Conservation (phyloP, 129 eudicot genomes). For the Flaveria ramosissima region DNA sequence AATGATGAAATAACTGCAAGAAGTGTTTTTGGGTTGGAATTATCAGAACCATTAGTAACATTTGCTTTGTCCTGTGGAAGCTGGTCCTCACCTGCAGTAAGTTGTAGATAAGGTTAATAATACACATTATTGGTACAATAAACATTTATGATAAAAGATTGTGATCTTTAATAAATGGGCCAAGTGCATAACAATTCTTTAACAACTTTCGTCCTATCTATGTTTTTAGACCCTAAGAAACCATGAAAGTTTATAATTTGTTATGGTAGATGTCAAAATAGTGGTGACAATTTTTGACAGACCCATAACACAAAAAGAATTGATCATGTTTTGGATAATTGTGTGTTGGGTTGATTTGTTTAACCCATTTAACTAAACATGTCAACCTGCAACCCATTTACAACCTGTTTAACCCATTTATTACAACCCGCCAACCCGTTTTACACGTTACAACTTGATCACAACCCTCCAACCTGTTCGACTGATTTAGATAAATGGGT, state of each 20-base stretch:
- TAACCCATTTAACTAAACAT: background rate
- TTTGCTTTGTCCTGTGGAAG: constrained; percentile 96
- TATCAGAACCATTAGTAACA: constrained; percentile 88
- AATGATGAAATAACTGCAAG: constrained; percentile 71
- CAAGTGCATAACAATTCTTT: background rate
- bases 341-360: background rate
- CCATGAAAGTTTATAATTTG: background rate
- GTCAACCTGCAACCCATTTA: background rate
- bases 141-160: constrained; percentile 24
- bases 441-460: background rate
- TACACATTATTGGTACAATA: constrained; percentile 25
- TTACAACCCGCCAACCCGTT: background rate
- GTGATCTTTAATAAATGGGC: constrained; percentile 14
- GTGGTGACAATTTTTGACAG: background rate
- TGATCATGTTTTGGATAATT: background rate
- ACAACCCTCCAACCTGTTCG: background rate
- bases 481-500: background rate
- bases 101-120: constrained; percentile 49
- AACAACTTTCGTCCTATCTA: background rate
- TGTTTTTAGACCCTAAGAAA: constrained; percentile 5
- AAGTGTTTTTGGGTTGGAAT: constrained; percentile 74
- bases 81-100: constrained; percentile 98
- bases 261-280: background rate
- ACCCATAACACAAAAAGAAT: background rate
- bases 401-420: background rate